A percentile compares a stretch with the other conserved stretches of the same genome.
phyloP scores from a whole-genome alignment of 2,329 filamentous ascomycete genomes.

The Stemphylium vesicarium region DNA sequence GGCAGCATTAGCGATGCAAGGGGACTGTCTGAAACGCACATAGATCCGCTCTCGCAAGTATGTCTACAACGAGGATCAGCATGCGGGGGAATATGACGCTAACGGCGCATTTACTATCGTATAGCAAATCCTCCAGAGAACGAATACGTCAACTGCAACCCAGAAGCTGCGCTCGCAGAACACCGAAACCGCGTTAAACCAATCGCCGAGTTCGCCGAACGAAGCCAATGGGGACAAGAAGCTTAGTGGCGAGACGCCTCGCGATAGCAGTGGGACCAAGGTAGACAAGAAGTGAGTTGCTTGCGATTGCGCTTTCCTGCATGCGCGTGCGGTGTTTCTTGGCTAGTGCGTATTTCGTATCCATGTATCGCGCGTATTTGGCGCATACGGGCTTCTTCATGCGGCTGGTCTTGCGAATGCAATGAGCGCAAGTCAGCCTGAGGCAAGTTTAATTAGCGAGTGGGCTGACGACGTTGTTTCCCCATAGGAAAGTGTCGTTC shows the following conservation, averaged over 20 bases:
- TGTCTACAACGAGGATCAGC: constrained; percentile 33
- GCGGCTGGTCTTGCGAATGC: constrained; percentile 11
- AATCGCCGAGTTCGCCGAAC: constrained; percentile 46
- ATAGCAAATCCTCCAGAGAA: constrained; percentile 67
- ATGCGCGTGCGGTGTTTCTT: background rate
- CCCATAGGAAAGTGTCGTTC: constrained; percentile 81
- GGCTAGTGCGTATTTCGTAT: constrained; percentile 4
- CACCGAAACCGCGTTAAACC: constrained; percentile 39
- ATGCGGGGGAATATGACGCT: constrained; percentile 13
- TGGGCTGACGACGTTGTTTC: constrained; percentile 17
- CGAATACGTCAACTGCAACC: constrained; percentile 67
- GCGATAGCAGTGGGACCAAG: constrained; percentile 33
- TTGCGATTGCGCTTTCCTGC: constrained; percentile 1
- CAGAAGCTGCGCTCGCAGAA: constrained; percentile 61
- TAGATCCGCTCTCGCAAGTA: constrained; percentile 74
- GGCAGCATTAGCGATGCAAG: constrained; percentile 22
- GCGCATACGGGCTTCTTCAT: background rate
- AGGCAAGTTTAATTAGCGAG: constrained; percentile 27
- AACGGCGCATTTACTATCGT: constrained; percentile 7
- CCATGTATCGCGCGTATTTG: background rate
- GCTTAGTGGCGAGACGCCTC: constrained; percentile 30
- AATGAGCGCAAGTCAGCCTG: constrained; percentile 43
- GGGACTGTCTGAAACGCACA: constrained; percentile 51
- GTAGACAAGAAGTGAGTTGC: constrained; percentile 49
- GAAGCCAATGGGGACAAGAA: constrained; percentile 58